These are phyloP conservation scores for Trypanosoma conorhini DNA, from an alignment of 208 protist species.

Conservation along the genomic window DNA sequence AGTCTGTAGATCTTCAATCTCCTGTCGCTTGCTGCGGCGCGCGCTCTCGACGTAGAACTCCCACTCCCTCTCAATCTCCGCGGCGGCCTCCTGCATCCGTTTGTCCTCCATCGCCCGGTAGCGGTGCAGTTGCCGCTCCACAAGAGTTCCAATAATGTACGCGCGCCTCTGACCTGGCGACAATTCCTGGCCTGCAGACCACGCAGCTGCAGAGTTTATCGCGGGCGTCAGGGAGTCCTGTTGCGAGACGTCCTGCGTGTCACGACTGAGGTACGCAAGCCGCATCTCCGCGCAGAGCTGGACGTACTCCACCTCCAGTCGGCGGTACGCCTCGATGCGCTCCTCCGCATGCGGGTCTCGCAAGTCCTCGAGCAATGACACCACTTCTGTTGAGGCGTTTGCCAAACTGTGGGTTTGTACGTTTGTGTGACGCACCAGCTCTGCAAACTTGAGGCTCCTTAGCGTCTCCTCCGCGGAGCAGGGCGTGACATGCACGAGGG, in stretches of 20 bases:
- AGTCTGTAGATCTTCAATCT: conserved; percentile 34
- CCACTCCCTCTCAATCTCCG: conserved; percentile 36
- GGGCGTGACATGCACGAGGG: conserved; percentile 81
- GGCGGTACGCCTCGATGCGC: conserved; percentile 47
- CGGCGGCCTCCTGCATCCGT: conserved; percentile 32
- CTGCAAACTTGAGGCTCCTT: conserved; percentile 80
- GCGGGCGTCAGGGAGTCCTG: background rate
- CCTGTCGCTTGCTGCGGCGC: conserved; percentile 26
- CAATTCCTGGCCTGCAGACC: background rate
- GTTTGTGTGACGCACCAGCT: conserved; percentile 79
- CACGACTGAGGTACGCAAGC: conserved; percentile 51
- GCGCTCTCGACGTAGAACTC: conserved; percentile 32
- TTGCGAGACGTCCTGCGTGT: background rate
- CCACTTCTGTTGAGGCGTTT: conserved; percentile 45
- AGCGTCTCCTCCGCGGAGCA: conserved; percentile 66
- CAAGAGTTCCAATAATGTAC: conserved; percentile 35
- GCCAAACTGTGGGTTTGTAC: conserved; percentile 65
- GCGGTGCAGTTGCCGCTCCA: conserved; percentile 33
- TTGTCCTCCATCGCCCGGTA: conserved; percentile 40
- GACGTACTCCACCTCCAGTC: conserved; percentile 43
- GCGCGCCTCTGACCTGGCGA: conserved; percentile 17
- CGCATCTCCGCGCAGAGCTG: conserved; percentile 81
- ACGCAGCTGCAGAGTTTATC: background rate
- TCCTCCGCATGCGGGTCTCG: conserved; percentile 64
- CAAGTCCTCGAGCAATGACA: conserved; percentile 75